A percentile compares a stretch with the other conserved stretches of the same genome.
These are phyloP conservation scores for Coleophoma crateriformis DNA, from an alignment of 2,329 filamentous ascomycete species.

Conservation along the genomic window DNA sequence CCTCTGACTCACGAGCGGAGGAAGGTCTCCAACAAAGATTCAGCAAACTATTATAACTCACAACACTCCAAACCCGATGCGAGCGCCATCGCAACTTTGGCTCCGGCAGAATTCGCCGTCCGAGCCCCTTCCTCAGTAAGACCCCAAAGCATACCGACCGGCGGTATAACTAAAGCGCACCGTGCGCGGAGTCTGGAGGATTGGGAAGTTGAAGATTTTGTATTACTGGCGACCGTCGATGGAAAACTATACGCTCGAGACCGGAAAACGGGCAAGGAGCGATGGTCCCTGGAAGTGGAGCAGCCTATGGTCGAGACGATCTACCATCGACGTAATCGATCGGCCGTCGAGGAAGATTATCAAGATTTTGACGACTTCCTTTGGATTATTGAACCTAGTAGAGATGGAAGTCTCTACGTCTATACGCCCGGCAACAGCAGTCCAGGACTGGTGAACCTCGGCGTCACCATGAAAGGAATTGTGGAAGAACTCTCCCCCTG, in stretches of 20 bases:
- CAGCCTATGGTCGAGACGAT: conserved; percentile 87
- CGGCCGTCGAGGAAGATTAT: conserved; percentile 51
- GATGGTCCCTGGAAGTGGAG: conserved; percentile 81
- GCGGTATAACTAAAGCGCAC: conserved; percentile 74
- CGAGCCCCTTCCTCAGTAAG: conserved; percentile 80
- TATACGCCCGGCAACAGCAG: conserved; percentile 64
- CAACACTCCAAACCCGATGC: conserved; percentile 57
- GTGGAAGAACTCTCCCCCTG: conserved; percentile 81
- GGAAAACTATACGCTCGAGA: conserved; percentile 91
- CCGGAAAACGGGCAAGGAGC: conserved; percentile 75
- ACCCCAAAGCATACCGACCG: conserved; percentile 45
- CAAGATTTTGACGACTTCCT: conserved; percentile 76
- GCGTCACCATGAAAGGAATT: conserved; percentile 76
- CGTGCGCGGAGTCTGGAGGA: conserved; percentile 95
- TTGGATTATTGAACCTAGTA: conserved; percentile 91
- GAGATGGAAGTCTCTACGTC: conserved; percentile 81
- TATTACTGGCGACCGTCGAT: conserved; percentile 99
- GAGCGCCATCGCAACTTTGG: conserved; percentile 96
- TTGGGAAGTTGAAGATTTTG: conserved; percentile 99
- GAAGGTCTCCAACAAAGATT: conserved; percentile 23
- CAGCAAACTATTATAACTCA: conserved; percentile 23
- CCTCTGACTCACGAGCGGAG: conserved; percentile 19
- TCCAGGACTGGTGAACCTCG: conserved; percentile 57
- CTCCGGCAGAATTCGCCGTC: conserved; percentile 94
- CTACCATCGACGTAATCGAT: conserved; percentile 69